A percentile compares a stretch with the other conserved stretches of the same genome.
Evolutionary conservation across 2,329 filamentous ascomycete species (phyloP).

Genomic region (Penicillium expansum): DNA sequence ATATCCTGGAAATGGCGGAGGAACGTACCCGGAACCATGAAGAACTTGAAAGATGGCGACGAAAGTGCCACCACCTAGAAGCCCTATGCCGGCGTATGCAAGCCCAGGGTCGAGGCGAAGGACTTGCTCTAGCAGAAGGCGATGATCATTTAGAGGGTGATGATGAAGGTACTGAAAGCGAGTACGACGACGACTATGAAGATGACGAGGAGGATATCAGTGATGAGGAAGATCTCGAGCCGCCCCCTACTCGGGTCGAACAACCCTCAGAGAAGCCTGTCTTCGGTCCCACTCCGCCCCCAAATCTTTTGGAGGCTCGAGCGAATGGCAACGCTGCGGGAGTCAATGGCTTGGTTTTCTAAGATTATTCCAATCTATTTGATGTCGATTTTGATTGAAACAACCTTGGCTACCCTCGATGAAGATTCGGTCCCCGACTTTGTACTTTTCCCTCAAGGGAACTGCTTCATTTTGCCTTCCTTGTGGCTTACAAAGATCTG

Average conservation of each 20-base stretch:
- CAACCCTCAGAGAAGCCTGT: constrained; percentile 42
- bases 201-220: constrained; percentile 61
- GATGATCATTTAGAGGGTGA: constrained; percentile 52
- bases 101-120: constrained; percentile 79
- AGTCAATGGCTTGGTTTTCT: constrained; percentile 39
- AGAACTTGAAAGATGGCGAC: constrained; percentile 74
- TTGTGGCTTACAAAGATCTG: not conserved
- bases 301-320: constrained; percentile 47
- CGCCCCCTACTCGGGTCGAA: constrained; percentile 26
- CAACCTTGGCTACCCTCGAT: constrained; percentile 13
- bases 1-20: constrained; percentile 96
- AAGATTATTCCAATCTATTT: not conserved
- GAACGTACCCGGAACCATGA: constrained; percentile 75
- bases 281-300: constrained; percentile 52
- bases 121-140: constrained; percentile 57
- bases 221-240: constrained; percentile 52
- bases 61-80: constrained; percentile 86
- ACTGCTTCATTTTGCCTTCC: not conserved
- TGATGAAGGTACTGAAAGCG: constrained; percentile 38
- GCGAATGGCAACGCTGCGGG: constrained; percentile 45
- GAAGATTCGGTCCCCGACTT: not conserved
- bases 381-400: constrained; percentile 7
- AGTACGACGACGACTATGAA: constrained; percentile 61
- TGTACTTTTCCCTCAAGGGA: not conserved
- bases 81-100: constrained; percentile 97